A percentile compares a stretch with the other conserved stretches of the same genome.
phyloP scores from a whole-genome alignment of 1,284 basidiomycete species.

The Agroathelia rolfsii region DNA sequence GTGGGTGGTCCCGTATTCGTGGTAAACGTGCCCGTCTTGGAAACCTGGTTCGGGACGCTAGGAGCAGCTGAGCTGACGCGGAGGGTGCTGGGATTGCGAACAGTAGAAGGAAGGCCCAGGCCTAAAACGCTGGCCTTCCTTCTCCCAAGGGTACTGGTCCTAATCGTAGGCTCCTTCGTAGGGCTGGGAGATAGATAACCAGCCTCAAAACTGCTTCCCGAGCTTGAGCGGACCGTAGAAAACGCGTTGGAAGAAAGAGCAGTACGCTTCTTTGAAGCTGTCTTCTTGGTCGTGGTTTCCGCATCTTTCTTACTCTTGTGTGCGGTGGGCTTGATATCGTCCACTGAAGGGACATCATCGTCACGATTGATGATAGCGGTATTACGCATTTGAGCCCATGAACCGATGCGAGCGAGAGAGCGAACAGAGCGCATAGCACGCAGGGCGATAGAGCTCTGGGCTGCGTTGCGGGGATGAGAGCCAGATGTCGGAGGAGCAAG shows the following conservation, averaged over 20 bases:
- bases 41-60: too few species aligned
- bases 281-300: conserved; percentile 11
- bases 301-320: conserved; percentile 7
- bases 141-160: conserved; percentile 27
- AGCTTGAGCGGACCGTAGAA: conserved; percentile 30
- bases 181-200: conserved; percentile 39
- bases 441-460: conserved; percentile 53
- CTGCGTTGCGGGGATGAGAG: too few species aligned
- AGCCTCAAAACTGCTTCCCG: conserved; percentile 56
- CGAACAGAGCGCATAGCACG: conserved; percentile 68
- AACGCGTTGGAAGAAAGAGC: conserved; percentile 5
- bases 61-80: conserved; percentile 34
- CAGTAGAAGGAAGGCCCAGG: conserved; percentile 32
- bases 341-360: conserved; percentile 14
- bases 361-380: conserved; percentile 26
- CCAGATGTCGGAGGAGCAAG: conserved; percentile 24
- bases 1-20: conserved; percentile 8
- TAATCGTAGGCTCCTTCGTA: conserved; percentile 13
- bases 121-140: conserved; percentile 54
- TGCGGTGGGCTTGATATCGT: conserved; percentile 8
- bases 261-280: conserved; percentile 15
- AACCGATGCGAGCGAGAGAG: conserved; percentile 59
- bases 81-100: too few species aligned
- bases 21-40: conserved; percentile 27
- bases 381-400: conserved; percentile 52